These are phyloP conservation scores for Medicago truncatula DNA, from an alignment of 306 rosid species.

Conservation along the genomic window DNA sequence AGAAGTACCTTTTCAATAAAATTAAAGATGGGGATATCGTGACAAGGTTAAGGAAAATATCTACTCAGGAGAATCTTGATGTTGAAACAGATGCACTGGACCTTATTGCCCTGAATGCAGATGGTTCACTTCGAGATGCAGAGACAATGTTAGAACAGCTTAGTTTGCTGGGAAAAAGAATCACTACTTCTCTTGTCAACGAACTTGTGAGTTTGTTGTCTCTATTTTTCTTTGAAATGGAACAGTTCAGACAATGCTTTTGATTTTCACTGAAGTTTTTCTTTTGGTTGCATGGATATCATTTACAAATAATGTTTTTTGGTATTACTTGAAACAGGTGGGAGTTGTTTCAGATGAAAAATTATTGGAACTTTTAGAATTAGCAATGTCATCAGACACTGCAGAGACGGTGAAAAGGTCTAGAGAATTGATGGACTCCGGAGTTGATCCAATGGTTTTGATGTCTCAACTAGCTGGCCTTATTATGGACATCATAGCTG, in stretches of 20 bases:
- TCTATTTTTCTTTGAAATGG: conserved; percentile 38
- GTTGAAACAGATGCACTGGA: conserved; percentile 90
- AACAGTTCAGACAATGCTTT: conserved; percentile 35
- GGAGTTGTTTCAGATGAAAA: conserved; percentile 97
- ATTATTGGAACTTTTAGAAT: conserved; percentile 89
- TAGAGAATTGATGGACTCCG: conserved; percentile 95
- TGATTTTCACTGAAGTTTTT: neutral
- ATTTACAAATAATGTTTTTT: conserved; percentile 40
- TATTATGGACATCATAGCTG: conserved; percentile 98
- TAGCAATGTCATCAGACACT: conserved; percentile 94
- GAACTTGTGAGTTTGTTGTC: conserved; percentile 86
- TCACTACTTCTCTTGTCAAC: conserved; percentile 89
- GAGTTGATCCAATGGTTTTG: conserved; percentile 93
- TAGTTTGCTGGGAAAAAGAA: conserved; percentile 90
- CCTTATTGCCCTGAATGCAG: conserved; percentile 92
- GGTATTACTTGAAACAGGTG: conserved; percentile 64
- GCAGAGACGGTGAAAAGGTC: conserved; percentile 95
- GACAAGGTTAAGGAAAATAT: conserved; percentile 75
- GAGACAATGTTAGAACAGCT: conserved; percentile 98
- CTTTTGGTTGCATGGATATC: conserved; percentile 10
- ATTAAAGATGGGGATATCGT: conserved; percentile 86
- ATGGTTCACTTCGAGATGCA: conserved; percentile 98
- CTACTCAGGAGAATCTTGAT: conserved; percentile 75
- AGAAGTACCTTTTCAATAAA: conserved; percentile 91
- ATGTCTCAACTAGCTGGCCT: conserved; percentile 95